Conservation (phyloP, 2,329 filamentous ascomycete species). For the Verticillium zaregamsianum region DNA sequence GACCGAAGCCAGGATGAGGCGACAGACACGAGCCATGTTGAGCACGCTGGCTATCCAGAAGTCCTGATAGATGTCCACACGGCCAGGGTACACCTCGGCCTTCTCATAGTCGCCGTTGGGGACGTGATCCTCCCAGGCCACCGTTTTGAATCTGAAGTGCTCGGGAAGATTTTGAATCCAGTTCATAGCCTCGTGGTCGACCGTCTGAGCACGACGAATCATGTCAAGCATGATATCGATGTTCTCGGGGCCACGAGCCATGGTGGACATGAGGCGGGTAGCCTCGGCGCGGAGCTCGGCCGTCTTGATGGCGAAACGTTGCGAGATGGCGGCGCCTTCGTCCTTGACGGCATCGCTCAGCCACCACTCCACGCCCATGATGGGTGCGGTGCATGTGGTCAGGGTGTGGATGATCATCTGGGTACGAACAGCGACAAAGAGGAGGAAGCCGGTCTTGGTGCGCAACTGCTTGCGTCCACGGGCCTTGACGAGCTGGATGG, state of each 20-base stretch:
- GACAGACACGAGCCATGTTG: constrained; percentile 50
- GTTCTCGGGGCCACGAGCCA: constrained; percentile 43
- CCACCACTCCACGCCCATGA: constrained; percentile 58
- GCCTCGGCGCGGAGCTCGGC: constrained; percentile 53
- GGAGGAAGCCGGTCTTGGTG: constrained; percentile 46
- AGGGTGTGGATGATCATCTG: constrained; percentile 60
- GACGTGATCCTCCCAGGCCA: constrained; percentile 53
- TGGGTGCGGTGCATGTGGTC: constrained; percentile 45
- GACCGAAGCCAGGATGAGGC: constrained; percentile 51
- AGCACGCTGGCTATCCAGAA: constrained; percentile 54
- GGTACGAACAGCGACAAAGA: constrained; percentile 57
- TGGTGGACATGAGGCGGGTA: constrained; percentile 42
- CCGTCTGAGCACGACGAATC: constrained; percentile 44
- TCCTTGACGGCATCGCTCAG: constrained; percentile 48
- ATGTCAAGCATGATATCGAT: constrained; percentile 46
- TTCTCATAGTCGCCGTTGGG: constrained; percentile 46
- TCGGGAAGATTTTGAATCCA: constrained; percentile 50
- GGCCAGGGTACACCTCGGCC: constrained; percentile 56
- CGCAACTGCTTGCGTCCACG: constrained; percentile 51
- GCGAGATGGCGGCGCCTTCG: constrained; percentile 40
- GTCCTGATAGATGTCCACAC: constrained; percentile 56
- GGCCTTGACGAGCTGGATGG: constrained; percentile 56
- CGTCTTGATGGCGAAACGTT: constrained; percentile 48
- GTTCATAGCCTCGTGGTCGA: constrained; percentile 47
- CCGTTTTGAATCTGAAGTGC: constrained; percentile 45